Percentiles rank a stretch among this genome's conserved stretches.
phyloP scores from a whole-genome alignment of 108 stramenopile genomes.

The Licmophora abbreviata region DNA sequence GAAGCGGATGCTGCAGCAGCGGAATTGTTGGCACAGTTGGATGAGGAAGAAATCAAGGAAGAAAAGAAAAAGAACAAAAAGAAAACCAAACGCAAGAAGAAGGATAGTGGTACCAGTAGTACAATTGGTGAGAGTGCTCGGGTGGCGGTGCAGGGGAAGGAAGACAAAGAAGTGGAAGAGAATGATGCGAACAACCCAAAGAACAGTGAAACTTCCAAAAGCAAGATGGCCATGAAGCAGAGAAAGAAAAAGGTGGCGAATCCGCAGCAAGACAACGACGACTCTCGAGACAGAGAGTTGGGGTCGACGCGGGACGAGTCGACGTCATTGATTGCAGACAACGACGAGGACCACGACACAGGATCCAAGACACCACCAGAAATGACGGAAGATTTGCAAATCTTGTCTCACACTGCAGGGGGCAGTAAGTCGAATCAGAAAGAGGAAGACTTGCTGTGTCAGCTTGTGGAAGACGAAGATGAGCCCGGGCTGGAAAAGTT shows the following conservation, averaged over 20 bases:
- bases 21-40: conserved; percentile 79
- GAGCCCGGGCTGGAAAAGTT: conserved; percentile 66
- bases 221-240: neutral
- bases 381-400: neutral
- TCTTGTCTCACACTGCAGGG: neutral
- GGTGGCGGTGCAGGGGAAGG: neutral
- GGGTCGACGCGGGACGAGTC: too few species aligned
- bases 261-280: neutral
- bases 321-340: conserved; percentile 5
- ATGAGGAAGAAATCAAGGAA: conserved; percentile 64
- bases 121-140: neutral
- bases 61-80: conserved; percentile 61
- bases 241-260: neutral
- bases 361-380: neutral
- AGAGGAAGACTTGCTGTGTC: conserved; percentile 19
- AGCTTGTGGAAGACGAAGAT: conserved; percentile 48
- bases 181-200: neutral
- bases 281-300: too few species aligned
- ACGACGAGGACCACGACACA: conserved; percentile 2
- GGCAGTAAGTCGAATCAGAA: neutral
- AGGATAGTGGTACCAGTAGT: conserved; percentile 21
- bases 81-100: conserved; percentile 76
- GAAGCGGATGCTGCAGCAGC: conserved; percentile 87
- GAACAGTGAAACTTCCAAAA: neutral
- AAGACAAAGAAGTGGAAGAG: conserved; percentile 9